phyloP scores from a whole-genome alignment of 352 stramenopile species.

The Elongisporangium undulatum region DNA sequence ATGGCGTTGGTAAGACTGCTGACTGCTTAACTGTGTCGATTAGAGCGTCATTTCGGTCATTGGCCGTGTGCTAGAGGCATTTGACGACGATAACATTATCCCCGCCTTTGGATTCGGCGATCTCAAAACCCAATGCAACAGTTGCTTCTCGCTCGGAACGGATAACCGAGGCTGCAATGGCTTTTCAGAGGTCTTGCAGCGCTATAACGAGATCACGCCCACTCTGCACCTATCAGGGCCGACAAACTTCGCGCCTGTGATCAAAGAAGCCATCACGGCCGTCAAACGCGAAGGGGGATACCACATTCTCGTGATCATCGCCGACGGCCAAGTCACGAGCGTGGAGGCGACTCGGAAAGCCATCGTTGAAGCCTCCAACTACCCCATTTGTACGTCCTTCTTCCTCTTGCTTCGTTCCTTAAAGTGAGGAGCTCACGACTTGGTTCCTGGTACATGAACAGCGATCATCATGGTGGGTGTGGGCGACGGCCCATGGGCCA shows the following conservation, averaged over 20 bases:
- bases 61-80: conserved; percentile 60
- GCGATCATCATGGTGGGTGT: conserved; percentile 50
- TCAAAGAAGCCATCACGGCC: conserved; percentile 47
- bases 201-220: conserved; percentile 59
- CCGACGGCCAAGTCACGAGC: conserved; percentile 54
- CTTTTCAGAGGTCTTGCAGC: conserved; percentile 50
- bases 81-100: conserved; percentile 82
- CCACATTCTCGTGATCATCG: conserved; percentile 80
- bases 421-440: conserved; percentile 2
- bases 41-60: conserved; percentile 54
- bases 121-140: conserved; percentile 29
- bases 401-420: neutral
- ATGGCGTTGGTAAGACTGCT: neutral
- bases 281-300: conserved; percentile 42
- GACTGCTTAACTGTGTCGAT: neutral
- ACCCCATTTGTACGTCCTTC: conserved; percentile 46
- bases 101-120: conserved; percentile 71
- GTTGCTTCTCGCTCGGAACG: conserved; percentile 41
- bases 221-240: conserved; percentile 48
- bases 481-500: conserved; percentile 56
- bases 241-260: conserved; percentile 63
- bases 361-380: conserved; percentile 64
- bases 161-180: conserved; percentile 37
- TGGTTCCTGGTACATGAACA: conserved; percentile 1
- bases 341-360: conserved; percentile 48